Conservation (phyloP, 2,329 filamentous ascomycete genomes). For the Alternaria sp. region DNA sequence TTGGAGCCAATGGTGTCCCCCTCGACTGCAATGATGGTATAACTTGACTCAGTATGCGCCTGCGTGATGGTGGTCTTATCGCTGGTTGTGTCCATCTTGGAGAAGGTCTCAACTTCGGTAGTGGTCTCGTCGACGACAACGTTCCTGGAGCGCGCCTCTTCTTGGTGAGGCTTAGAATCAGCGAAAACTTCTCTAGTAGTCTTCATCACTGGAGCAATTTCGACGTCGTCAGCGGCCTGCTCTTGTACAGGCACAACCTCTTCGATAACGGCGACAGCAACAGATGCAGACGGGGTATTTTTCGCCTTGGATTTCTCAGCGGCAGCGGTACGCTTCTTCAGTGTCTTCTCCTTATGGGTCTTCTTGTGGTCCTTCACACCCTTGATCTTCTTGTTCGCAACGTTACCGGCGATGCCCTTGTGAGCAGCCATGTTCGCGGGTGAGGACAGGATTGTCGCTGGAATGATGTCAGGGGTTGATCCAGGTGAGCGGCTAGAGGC, state of each 20-base stretch:
- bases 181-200: no score
- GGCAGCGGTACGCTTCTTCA: constrained; percentile 6
- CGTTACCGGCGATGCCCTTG: background rate
- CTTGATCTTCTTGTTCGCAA: constrained; percentile 11
- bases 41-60: background rate
- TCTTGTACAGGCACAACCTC: background rate
- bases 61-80: background rate
- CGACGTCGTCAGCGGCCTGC: background rate
- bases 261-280: no score
- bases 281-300: background rate
- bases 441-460: background rate
- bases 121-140: accelerated
- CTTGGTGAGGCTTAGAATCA: background rate
- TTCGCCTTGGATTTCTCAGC: background rate
- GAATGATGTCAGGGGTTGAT: background rate
- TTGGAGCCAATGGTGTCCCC: background rate
- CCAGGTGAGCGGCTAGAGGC: background rate
- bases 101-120: background rate
- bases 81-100: no score
- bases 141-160: no score
- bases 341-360: constrained; percentile 15
- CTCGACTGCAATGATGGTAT: background rate
- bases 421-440: background rate
- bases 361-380: constrained; percentile 15
- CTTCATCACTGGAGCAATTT: background rate